Evolutionary conservation across 306 rosid genomes (phyloP).

Genomic region (Gastrolobium bilobum): DNA sequence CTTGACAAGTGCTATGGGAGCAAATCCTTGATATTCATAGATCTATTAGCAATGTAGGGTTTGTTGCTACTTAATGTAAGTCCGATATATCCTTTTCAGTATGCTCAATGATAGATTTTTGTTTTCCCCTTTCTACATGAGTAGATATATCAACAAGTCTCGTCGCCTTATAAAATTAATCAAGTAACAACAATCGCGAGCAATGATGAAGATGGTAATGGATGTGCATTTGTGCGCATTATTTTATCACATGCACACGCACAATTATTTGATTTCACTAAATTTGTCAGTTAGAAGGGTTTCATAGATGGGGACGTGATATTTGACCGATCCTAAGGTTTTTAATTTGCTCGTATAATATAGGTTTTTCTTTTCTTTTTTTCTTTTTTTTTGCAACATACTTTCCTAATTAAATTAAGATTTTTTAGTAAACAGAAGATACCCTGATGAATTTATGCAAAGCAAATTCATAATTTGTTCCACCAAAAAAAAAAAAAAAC

Average conservation of each 20-base stretch:
- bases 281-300: conserved; percentile 42
- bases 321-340: not conserved
- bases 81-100: conserved; percentile 40
- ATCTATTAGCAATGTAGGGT: conserved; percentile 43
- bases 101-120: conserved; percentile 32
- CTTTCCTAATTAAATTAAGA: no score
- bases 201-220: conserved; percentile 19
- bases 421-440: no score
- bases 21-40: conserved; percentile 49
- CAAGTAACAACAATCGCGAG: conserved; percentile 8
- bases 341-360: not conserved
- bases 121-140: conserved; percentile 35
- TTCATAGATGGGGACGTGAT: conserved; percentile 18
- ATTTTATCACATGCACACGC: conserved; percentile 38
- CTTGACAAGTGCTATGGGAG: conserved; percentile 44
- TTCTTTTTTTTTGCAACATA: no score
- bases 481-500: not conserved
- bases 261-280: conserved; percentile 44
- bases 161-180: conserved; percentile 34
- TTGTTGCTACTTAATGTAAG: conserved; percentile 31
- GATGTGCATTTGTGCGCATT: conserved; percentile 28
- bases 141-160: conserved; percentile 16
- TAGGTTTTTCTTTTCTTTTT: no score
- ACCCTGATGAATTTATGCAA: no score
- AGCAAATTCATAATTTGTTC: no score